These are phyloP conservation scores for Chalaropsis ovoidea DNA, from an alignment of 2,329 filamentous ascomycete genomes.

Conservation along the genomic window DNA sequence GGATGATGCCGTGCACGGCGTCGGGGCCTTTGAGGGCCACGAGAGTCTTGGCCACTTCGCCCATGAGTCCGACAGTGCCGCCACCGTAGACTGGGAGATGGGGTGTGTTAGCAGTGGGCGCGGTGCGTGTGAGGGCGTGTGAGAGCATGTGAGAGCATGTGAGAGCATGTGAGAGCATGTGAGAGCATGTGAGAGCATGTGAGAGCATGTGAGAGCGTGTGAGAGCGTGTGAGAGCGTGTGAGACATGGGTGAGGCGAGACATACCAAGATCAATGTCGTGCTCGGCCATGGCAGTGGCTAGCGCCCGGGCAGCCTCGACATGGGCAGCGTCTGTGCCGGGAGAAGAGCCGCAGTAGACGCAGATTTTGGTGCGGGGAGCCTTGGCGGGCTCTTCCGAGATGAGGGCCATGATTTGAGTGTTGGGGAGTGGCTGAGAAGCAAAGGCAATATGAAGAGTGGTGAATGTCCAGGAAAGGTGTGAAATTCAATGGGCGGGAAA, in stretches of 20 bases:
- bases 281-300: slow-evolving; percentile 60
- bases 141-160: no score
- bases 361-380: slow-evolving; percentile 57
- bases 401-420: slow-evolving; percentile 26
- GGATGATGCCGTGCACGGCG: slow-evolving; percentile 88
- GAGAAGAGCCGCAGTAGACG: slow-evolving; percentile 83
- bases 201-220: no score
- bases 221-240: no score
- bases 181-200: no score
- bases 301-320: slow-evolving; percentile 68
- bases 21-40: slow-evolving; percentile 70
- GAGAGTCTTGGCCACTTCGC: slow-evolving; percentile 78
- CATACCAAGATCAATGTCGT: slow-evolving; percentile 64
- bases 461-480: neutral
- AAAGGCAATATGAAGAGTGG: neutral
- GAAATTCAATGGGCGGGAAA: neutral
- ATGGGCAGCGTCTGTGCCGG: slow-evolving; percentile 63
- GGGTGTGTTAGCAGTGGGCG: neutral
- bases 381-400: slow-evolving; percentile 29
- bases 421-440: neutral
- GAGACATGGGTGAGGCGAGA: slow-evolving; percentile 6
- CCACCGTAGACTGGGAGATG: slow-evolving; percentile 70
- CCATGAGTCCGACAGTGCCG: slow-evolving; percentile 91
- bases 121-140: slow-evolving; percentile 21
- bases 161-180: no score